These are phyloP conservation scores for Fusarium sp. DNA, from an alignment of 2,329 filamentous ascomycete species.

Conservation along the genomic window DNA sequence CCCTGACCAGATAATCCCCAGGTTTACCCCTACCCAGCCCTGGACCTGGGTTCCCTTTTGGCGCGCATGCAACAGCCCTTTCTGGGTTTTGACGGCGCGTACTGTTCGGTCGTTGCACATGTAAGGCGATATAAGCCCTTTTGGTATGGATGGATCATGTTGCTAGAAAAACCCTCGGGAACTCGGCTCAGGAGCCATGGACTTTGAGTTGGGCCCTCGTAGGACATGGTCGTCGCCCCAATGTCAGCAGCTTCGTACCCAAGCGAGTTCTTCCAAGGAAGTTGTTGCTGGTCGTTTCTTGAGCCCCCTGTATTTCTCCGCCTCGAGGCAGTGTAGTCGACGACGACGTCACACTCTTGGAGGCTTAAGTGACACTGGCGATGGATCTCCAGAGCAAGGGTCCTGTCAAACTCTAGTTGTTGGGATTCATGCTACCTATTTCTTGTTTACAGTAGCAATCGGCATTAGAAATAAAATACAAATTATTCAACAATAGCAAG, in stretches of 20 bases:
- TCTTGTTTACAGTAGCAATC: background rate
- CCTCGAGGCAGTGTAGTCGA: background rate
- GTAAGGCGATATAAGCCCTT: background rate
- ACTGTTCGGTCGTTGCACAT: background rate
- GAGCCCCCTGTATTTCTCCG: background rate
- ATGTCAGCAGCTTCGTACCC: background rate
- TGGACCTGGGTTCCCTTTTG: background rate
- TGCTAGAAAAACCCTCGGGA: background rate
- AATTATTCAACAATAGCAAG: background rate
- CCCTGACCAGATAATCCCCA: slow-evolving; percentile 30
- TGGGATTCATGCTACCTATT: slow-evolving; percentile 13
- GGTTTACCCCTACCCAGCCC: slow-evolving; percentile 33
- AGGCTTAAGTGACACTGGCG: background rate
- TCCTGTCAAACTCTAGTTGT: slow-evolving; percentile 5
- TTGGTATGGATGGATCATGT: background rate
- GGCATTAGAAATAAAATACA: background rate
- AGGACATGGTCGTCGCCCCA: background rate
- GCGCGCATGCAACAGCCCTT: slow-evolving; percentile 1
- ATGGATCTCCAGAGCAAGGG: slow-evolving; percentile 15
- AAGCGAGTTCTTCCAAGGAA: background rate
- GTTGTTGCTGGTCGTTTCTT: background rate
- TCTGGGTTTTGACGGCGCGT: background rate
- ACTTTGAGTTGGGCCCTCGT: background rate
- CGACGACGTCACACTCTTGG: slow-evolving; percentile 28
- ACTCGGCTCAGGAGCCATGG: background rate